Evolutionary conservation across 164 flowering plant species (phyloP).

Genomic region (Vitis rotundifolia): DNA sequence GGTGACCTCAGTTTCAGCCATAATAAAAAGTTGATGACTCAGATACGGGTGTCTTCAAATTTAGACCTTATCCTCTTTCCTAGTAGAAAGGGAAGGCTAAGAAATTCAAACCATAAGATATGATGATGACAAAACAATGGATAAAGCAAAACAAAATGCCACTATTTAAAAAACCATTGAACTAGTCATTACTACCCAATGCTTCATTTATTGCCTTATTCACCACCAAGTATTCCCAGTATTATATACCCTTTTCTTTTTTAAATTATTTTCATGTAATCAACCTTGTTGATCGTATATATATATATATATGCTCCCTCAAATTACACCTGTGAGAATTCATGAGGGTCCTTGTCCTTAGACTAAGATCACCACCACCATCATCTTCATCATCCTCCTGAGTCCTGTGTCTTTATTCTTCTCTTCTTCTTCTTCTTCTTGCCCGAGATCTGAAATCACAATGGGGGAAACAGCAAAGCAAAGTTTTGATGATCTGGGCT

Average conservation of each 20-base stretch:
- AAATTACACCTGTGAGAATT: background rate
- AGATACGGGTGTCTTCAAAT: slow-evolving; percentile 51
- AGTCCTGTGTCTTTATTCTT: background rate
- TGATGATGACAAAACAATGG: slow-evolving; percentile 41
- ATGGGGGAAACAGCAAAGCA: slow-evolving; percentile 32
- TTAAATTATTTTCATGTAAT: background rate
- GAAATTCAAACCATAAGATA: slow-evolving; percentile 19
- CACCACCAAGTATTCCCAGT: slow-evolving; percentile 10
- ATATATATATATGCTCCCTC: slow-evolving; percentile 20
- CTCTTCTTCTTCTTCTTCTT: slow-evolving; percentile 4
- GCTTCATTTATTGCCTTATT: slow-evolving; percentile 1
- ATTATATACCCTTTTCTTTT: too few species aligned
- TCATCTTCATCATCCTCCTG: background rate
- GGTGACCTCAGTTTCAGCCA: slow-evolving; percentile 15
- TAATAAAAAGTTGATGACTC: slow-evolving; percentile 34
- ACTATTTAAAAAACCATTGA: background rate
- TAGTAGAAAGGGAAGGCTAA: slow-evolving; percentile 31
- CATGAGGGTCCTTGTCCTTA: background rate
- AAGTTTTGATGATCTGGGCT: slow-evolving; percentile 11
- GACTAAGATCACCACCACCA: background rate
- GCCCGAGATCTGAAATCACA: background rate
- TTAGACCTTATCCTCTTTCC: slow-evolving; percentile 51
- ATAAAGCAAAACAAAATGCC: slow-evolving; percentile 13
- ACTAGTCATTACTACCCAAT: background rate
- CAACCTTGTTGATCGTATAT: background rate